These are phyloP conservation scores for Ustilago loliicola DNA, from an alignment of 1,284 basidiomycete genomes.

Conservation along the genomic window DNA sequence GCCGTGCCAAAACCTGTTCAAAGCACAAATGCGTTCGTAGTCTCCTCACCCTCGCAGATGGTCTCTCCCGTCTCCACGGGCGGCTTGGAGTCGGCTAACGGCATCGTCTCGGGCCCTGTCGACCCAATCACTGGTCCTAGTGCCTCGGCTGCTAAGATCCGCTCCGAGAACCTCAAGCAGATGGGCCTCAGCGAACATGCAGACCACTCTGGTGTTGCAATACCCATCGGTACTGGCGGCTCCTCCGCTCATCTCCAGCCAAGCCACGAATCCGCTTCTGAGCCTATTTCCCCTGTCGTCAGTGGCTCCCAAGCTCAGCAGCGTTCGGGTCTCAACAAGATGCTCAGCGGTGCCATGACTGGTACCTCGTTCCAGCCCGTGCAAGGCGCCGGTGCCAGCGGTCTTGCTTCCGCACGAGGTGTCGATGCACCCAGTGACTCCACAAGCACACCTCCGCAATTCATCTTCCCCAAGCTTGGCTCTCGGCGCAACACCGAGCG, in stretches of 20 bases:
- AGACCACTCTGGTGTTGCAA: conserved; percentile 45
- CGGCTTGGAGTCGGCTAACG: conserved; percentile 6
- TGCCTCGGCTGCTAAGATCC: conserved; percentile 34
- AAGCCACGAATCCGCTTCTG: conserved; percentile 15
- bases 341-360: conserved; percentile 48
- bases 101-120: conserved; percentile 42
- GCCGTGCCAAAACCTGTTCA: conserved; percentile 12
- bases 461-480: conserved; percentile 67
- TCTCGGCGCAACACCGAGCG: conserved; percentile 47
- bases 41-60: conserved; percentile 33
- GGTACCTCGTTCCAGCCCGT: conserved; percentile 43
- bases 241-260: conserved; percentile 20
- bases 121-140: conserved; percentile 46
- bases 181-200: conserved; percentile 47
- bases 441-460: conserved; percentile 61
- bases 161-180: conserved; percentile 45
- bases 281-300: conserved; percentile 29
- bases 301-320: conserved; percentile 20
- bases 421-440: conserved; percentile 40
- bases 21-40: conserved; percentile 5
- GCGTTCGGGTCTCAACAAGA: conserved; percentile 46
- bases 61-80: conserved; percentile 22
- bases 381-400: conserved; percentile 57
- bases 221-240: conserved; percentile 55
- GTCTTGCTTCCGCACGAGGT: conserved; percentile 57